Percentiles rank a stretch among this genome's conserved stretches.
phyloP scores from a whole-genome alignment of 305 asterid genomes.

The Solanum hybrid region DNA sequence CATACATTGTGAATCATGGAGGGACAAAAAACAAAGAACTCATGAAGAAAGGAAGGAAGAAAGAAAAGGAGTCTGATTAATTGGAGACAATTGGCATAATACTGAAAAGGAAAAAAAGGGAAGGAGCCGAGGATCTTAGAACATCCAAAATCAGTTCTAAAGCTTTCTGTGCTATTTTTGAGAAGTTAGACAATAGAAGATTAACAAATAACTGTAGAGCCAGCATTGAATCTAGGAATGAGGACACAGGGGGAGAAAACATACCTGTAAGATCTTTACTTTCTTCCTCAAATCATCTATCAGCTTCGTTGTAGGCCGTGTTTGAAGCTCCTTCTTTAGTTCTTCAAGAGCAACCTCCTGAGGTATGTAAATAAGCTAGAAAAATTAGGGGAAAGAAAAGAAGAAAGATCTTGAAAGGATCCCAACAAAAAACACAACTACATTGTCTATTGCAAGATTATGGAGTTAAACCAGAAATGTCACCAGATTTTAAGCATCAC shows the following conservation, averaged over 20 bases:
- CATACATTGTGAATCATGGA: background rate
- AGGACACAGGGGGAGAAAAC: slow-evolving; percentile 6
- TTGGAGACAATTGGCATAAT: background rate
- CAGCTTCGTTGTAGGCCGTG: slow-evolving; percentile 78
- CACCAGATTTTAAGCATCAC: background rate
- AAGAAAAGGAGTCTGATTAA: background rate
- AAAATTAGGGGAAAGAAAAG: background rate
- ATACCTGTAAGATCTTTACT: slow-evolving; percentile 91
- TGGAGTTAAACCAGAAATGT: background rate
- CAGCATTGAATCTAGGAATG: background rate
- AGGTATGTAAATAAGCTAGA: slow-evolving; percentile 6
- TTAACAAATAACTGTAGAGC: background rate
- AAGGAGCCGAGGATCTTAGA: background rate
- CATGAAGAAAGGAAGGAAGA: background rate
- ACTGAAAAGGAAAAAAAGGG: background rate
- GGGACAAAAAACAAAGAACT: background rate
- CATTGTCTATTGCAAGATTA: background rate
- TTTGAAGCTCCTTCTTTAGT: slow-evolving; percentile 77
- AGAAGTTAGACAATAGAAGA: background rate
- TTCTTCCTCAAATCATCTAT: slow-evolving; percentile 91
- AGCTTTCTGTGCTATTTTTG: background rate
- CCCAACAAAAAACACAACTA: background rate
- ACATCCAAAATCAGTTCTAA: background rate
- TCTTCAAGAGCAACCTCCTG: slow-evolving; percentile 77
- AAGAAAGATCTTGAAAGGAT: background rate